Evolutionary conservation across 2,329 filamentous ascomycete genomes (phyloP).

Genomic region (Hypoxylon sp.): DNA sequence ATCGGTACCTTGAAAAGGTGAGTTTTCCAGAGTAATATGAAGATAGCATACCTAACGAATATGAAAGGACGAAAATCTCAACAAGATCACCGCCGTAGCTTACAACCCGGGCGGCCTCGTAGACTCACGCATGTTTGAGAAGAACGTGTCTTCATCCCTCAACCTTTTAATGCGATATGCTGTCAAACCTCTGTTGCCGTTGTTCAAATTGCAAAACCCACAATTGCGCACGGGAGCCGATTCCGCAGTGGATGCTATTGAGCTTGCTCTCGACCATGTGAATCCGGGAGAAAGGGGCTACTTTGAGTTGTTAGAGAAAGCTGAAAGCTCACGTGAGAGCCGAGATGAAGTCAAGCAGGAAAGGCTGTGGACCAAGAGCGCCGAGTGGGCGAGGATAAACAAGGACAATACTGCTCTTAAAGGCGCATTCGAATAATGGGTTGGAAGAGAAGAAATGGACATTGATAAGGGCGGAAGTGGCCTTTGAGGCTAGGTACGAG

Average conservation of each 20-base stretch:
- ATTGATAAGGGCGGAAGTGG: background rate
- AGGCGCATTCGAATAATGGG: constrained; percentile 10
- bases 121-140: constrained; percentile 57
- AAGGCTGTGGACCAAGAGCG: constrained; percentile 45
- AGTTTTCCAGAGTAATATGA: background rate
- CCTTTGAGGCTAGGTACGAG: background rate
- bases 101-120: constrained; percentile 53
- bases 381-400: constrained; percentile 45
- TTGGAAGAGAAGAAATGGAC: background rate
- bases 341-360: constrained; percentile 44
- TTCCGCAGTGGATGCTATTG: constrained; percentile 49
- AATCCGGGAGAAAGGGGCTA: constrained; percentile 55
- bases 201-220: constrained; percentile 53
- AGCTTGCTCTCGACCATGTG: constrained; percentile 45
- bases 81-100: constrained; percentile 50
- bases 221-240: constrained; percentile 52
- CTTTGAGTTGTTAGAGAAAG: constrained; percentile 45
- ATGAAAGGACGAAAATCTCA: constrained; percentile 47
- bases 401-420: constrained; percentile 30
- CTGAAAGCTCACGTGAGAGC: constrained; percentile 43
- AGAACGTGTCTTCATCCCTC: constrained; percentile 53
- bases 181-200: constrained; percentile 45
- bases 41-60: background rate
- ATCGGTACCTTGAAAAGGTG: constrained; percentile 49
- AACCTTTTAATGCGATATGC: constrained; percentile 49